A percentile compares a stretch with the other conserved stretches of the same genome.
Evolutionary conservation across 176 grass and related monocot species (phyloP).

Genomic region (Musa itinerans): DNA sequence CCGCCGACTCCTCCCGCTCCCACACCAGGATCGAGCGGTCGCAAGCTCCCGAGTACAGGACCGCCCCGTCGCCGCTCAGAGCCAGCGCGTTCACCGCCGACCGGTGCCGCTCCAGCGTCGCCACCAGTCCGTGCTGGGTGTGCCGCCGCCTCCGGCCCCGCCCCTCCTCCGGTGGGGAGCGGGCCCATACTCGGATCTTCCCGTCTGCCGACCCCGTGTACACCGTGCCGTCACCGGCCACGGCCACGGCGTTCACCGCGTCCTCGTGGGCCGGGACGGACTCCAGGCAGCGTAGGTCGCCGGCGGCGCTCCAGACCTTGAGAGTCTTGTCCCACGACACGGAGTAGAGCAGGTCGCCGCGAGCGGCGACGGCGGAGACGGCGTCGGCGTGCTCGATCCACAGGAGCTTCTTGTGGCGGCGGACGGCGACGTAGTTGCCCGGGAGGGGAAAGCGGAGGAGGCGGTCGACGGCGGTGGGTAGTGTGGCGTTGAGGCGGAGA

Average conservation of each 20-base stretch:
- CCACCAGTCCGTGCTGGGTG: conserved; percentile 31
- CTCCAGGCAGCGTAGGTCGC: conserved; percentile 64
- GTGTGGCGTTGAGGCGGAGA: conserved; percentile 40
- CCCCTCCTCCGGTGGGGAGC: background rate
- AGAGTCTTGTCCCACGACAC: conserved; percentile 91
- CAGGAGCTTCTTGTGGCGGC: conserved; percentile 60
- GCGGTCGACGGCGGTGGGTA: conserved; percentile 67
- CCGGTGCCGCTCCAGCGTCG: conserved; percentile 53
- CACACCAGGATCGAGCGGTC: conserved; percentile 72
- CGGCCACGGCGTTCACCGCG: conserved; percentile 70
- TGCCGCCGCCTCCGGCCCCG: conserved; percentile 9
- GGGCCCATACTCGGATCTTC: conserved; percentile 54
- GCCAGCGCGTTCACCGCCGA: conserved; percentile 81
- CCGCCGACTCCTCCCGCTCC: conserved; percentile 80
- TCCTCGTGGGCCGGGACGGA: conserved; percentile 75
- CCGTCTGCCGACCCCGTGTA: conserved; percentile 77
- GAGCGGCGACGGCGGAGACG: conserved; percentile 46
- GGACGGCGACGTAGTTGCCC: conserved; percentile 53
- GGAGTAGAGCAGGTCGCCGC: conserved; percentile 62
- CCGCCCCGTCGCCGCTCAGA: conserved; percentile 30
- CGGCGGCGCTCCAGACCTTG: conserved; percentile 65
- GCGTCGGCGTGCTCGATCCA: conserved; percentile 79
- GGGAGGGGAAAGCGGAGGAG: conserved; percentile 68
- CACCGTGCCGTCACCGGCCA: conserved; percentile 51
- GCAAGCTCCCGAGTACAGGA: conserved; percentile 61